Evolutionary conservation across 2,329 filamentous ascomycete genomes (phyloP), one percentile per base, ranked within the genome.

Genomic region (Colletotrichum sp.): DNA sequence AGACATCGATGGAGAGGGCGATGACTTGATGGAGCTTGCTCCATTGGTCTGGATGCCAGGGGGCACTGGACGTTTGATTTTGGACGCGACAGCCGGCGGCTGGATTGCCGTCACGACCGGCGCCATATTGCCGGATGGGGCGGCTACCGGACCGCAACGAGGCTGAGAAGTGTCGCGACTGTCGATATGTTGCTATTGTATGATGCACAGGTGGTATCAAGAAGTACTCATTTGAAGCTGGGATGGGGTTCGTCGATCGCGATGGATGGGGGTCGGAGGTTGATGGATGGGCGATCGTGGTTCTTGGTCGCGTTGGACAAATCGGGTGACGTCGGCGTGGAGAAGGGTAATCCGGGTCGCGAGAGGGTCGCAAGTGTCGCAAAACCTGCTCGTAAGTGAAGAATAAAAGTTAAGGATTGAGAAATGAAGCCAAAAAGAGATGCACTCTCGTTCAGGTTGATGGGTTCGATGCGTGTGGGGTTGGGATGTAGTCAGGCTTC

Each of bases 1-100:
- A 12, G 92, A 85, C 79, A 92, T 84, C 79, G 87, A 90, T 7
- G 90, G 90, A 6, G 90, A 91, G 2, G 92, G 89, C 3, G 92
- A 93, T 6, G 91, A 90, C 75, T 90, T 89, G 2, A 90, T 89
- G 28, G 91, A 85, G 78, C 87, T 86, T 75, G 87, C 85, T 39
- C 92, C 92, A 84, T 94, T 94, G 76, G 91, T 90, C 82, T 94
- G 93, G 73, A 94, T 91, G 60, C 91, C 90, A 63, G 93, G 89
- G 48, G 92, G 92, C 68, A 90, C 87, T 76, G 92, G 92, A 44
- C 93, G 92, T 85, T 95, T 95, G 78, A 91, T 89, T 85, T 95
- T 95, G 79, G 83, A 83, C 79, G 84, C 81, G 79, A 83, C 85
- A 81, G 85, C 84, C 25, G 82, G 80, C 74, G 86, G 86, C 79